Evolutionary conservation across 345 rosid genomes (phyloP), one percentile per base, ranked within the genome.

Genomic region (Dovyalis caffra): DNA sequence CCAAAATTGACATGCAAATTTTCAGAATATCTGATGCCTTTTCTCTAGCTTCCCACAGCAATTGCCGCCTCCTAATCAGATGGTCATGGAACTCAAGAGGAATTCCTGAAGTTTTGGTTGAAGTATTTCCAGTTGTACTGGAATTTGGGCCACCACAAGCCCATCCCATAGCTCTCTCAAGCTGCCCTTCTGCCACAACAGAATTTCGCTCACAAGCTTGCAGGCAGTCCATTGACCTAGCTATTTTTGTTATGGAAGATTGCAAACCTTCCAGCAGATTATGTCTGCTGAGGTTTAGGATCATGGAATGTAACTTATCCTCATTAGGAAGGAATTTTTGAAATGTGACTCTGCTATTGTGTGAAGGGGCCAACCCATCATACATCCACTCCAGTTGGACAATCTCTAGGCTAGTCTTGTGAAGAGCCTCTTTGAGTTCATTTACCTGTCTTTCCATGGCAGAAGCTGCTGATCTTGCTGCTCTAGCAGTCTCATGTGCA

Each of bases 121-220:
- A 82, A 53, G 86, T 75, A 78, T 80, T 86, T 83, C 87, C 97
- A 64, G 80, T 58, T 49, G 82, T 70, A 76, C 75, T 76, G 67
- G 95, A 86, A 76, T 83, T 87, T 80, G 92, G 84, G 49, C 92
- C 97, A 70, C 97, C 97, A 63, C 98, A 94, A 79, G 98, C 97
- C 98, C 97, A 94, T 65, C 89, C 90, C 97, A 94, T 90, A 74
- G 98, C 95, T 83, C 98, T 89, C 86, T 91, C 98, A 37, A 94
- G 90, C 83, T 94, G 92, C 73, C 92, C 95, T 87, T 91, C 95
- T 25, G 95, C 97, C 33, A 86, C 78, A 53, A 84, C 43, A 79
- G 95, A 91, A 80, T 80, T 87, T 76, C 85, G 82, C 73, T 91
- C 97, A 68, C 92, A 85, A 71, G 87, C 82, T 83, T 94, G 94